phyloP scores from a whole-genome alignment of 768 basidiomycete species.

The Suillus ampliporus region DNA sequence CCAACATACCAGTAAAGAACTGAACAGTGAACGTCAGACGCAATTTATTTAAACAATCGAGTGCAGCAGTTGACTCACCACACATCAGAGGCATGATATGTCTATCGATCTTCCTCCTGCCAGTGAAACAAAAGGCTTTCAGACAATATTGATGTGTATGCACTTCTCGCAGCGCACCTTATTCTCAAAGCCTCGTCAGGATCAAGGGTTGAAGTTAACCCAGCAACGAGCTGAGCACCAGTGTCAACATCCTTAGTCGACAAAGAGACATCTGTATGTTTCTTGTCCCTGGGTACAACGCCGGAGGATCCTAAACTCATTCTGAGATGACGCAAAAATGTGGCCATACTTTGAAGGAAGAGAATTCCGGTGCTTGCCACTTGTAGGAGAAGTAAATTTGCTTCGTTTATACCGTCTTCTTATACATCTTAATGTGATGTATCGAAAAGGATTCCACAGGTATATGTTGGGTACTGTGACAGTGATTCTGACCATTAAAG shows the following conservation, averaged over 20 bases:
- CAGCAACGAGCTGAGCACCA: slow-evolving; percentile 57
- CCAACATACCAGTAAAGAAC: slow-evolving; percentile 53
- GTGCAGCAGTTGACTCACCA: slow-evolving; percentile 46
- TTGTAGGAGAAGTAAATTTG: neutral
- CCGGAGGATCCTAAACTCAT: slow-evolving; percentile 6
- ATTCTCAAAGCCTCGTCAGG: slow-evolving; percentile 53
- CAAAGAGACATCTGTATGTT: slow-evolving; percentile 37
- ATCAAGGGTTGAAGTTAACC: slow-evolving; percentile 45
- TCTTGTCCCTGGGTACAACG: slow-evolving; percentile 28
- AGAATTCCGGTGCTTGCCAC: neutral
- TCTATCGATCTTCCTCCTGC: slow-evolving; percentile 63
- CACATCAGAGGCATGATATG: slow-evolving; percentile 70
- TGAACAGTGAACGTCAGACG: slow-evolving; percentile 35
- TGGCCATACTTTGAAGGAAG: neutral
- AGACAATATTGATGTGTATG: neutral
- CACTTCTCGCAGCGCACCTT: slow-evolving; percentile 38
- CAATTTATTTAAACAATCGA: neutral
- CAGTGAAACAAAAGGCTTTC: neutral
- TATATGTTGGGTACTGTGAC: neutral
- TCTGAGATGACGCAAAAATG: neutral
- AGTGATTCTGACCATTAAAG: too few species aligned
- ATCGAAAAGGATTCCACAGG: neutral
- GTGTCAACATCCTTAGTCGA: slow-evolving; percentile 48
- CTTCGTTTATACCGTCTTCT: too few species aligned
- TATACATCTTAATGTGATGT: neutral